These are phyloP conservation scores for Apiotrichum porosum DNA, from an alignment of 1,284 basidiomycete genomes.

Conservation along the genomic window DNA sequence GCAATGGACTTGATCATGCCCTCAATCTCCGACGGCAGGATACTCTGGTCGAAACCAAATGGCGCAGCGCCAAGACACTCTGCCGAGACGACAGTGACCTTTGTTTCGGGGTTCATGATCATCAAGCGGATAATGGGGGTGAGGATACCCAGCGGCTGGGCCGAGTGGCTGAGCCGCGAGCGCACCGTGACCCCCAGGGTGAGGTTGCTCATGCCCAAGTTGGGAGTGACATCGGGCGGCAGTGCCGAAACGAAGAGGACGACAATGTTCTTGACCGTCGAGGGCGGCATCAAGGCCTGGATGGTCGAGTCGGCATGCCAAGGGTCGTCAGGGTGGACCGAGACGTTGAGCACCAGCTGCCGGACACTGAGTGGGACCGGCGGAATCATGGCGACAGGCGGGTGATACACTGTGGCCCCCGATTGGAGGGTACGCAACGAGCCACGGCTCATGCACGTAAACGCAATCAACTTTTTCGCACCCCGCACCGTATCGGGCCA, in stretches of 20 bases:
- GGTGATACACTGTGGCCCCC: background rate
- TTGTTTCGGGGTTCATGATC: background rate
- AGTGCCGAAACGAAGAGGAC: background rate
- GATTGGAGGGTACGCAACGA: background rate
- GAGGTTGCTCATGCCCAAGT: background rate
- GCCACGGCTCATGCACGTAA: background rate
- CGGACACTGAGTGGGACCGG: background rate
- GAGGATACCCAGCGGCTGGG: background rate
- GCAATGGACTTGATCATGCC: background rate
- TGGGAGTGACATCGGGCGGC: background rate
- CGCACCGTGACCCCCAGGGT: no score
- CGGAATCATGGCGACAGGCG: background rate
- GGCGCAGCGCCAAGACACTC: background rate
- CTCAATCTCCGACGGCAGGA: background rate
- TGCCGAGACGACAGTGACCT: background rate
- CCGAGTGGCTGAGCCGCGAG: no score
- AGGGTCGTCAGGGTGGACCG: background rate
- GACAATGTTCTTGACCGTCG: background rate
- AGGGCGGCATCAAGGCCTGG: background rate
- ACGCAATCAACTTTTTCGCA: background rate
- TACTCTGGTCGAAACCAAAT: background rate
- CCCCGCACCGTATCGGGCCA: constrained; percentile 4
- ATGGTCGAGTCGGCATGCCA: background rate
- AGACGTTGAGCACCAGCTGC: background rate
- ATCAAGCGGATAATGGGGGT: background rate